Base-by-base conservation (phyloP, 2,329 filamentous ascomycete species). In the Didymella arachidicola region DNA sequence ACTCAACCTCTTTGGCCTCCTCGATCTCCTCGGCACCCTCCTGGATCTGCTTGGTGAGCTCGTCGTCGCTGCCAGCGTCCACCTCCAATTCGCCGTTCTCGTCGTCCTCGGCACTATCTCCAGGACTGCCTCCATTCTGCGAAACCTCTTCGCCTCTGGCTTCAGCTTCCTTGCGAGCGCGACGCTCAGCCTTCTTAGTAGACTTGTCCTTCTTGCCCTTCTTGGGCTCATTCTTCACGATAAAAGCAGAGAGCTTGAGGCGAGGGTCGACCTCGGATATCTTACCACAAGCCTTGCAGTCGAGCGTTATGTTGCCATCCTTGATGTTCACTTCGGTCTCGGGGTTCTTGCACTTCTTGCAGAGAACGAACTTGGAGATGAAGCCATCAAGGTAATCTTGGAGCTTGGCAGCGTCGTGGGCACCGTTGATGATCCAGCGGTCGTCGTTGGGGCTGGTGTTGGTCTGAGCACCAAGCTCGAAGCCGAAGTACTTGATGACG, bases 351-450 rank as follows among this genome's bases (percentile, higher is more conserved):
- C 95, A 99, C 79, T 96, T 94, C 84, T 96, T 96, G 91, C 95
- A 99, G 65, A 99, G 93, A 73, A 99, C 95, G 70, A 98, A 99
- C 83, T 92, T 97, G 84, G 89, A 86, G 82, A 99, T 99, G 86
- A 99, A 99, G 72, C 93, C 93, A 78, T 98, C 94, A 47, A 99
- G 91, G 72, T 97, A 93, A 78, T 98, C 95, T 84, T 99, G 95
- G 47, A 99, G 90, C 85, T 98, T 98, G 79, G 85, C 82, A 63
- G 94, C 89, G 69, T 99, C 95, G 78, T 99, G 95, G 68, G 94
- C 92, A 77, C 95, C 95, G 82, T 99, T 99, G 87, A 99, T 98
- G 82, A 99, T 99, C 94, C 95, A 99, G 78, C 95, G 95, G 79
- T 99, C 95, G 79, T 98, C 94, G 73, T 92, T 89, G 67, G 95